Percentiles rank a stretch among this genome's conserved stretches.
These are phyloP conservation scores for Coccomyxa subellipsoidea DNA, from an alignment of 163 green algal species.

Conservation along the genomic window DNA sequence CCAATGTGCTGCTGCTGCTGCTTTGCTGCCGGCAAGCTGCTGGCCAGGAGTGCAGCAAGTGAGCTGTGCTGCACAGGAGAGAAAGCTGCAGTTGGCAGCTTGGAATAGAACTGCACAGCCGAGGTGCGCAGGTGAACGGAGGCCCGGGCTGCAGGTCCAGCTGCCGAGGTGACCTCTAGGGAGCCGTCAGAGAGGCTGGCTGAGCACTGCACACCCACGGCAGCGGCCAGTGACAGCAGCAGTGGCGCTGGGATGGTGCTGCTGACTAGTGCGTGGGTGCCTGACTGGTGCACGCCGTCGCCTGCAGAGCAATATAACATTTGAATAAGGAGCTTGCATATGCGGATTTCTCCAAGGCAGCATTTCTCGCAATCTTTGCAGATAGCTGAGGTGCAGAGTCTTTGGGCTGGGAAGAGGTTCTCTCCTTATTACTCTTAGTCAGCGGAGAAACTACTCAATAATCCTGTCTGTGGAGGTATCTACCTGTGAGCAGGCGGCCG, in stretches of 20 bases:
- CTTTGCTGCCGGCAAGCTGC: neutral
- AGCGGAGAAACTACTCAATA: no score
- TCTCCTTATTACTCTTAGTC: no score
- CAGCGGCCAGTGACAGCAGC: neutral
- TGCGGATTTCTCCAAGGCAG: no score
- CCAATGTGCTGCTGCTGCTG: neutral
- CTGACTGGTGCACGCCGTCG: slow-evolving; percentile 1
- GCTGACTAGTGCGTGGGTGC: neutral
- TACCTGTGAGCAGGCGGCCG: neutral
- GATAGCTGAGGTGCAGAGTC: no score
- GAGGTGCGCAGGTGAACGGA: neutral
- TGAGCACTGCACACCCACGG: neutral
- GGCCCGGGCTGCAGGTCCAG: neutral
- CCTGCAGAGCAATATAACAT: neutral
- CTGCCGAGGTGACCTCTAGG: neutral
- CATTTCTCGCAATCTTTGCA: no score
- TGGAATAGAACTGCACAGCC: neutral
- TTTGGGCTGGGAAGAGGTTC: no score
- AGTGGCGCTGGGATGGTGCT: slow-evolving; percentile 38
- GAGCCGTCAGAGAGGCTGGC: neutral
- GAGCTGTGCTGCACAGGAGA: neutral
- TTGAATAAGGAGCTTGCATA: neutral
- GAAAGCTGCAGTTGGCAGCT: neutral
- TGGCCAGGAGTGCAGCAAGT: neutral
- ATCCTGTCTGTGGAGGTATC: no score